Evolutionary conservation across 2,329 filamentous ascomycete species (phyloP).

Genomic region (Nemania diffusa): DNA sequence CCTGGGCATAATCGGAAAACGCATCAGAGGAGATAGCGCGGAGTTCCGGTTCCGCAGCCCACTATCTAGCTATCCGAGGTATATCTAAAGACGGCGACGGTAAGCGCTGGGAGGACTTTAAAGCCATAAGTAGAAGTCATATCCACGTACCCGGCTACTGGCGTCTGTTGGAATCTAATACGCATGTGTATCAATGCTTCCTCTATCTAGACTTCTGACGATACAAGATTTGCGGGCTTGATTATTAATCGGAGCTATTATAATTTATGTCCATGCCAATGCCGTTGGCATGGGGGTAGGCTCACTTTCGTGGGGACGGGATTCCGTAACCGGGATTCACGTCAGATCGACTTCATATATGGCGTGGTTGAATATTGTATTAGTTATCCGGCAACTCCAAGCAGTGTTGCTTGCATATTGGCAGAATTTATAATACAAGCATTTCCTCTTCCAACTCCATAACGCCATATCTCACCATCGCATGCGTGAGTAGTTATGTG

Average conservation of each 20-base stretch:
- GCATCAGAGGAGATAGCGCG: not conserved
- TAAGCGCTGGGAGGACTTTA: not conserved
- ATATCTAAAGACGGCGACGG: not conserved
- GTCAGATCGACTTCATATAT: not conserved
- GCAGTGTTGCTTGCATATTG: not conserved
- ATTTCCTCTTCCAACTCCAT: not conserved
- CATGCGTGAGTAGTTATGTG: not conserved
- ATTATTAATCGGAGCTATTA: not conserved
- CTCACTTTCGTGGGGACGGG: not conserved
- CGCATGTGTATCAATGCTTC: not conserved
- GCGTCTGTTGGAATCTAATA: not conserved
- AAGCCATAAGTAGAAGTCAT: not conserved
- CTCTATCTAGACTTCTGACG: not conserved
- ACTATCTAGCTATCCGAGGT: not conserved
- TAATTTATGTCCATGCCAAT: not conserved
- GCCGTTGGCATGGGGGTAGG: not conserved
- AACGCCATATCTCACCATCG: constrained; percentile 21
- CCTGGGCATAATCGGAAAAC: not conserved
- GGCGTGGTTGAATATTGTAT: constrained; percentile 8
- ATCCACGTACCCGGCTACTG: not conserved
- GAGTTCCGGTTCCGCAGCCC: constrained; percentile 5
- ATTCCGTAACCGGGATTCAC: not conserved
- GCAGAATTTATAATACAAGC: constrained; percentile 20
- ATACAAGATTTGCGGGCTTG: not conserved
- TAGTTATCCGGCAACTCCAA: not conserved